Percentiles rank a stretch among this genome's conserved stretches.
These are phyloP conservation scores for Phytophthora fragariae DNA, from an alignment of 352 stramenopile genomes.

Conservation along the genomic window DNA sequence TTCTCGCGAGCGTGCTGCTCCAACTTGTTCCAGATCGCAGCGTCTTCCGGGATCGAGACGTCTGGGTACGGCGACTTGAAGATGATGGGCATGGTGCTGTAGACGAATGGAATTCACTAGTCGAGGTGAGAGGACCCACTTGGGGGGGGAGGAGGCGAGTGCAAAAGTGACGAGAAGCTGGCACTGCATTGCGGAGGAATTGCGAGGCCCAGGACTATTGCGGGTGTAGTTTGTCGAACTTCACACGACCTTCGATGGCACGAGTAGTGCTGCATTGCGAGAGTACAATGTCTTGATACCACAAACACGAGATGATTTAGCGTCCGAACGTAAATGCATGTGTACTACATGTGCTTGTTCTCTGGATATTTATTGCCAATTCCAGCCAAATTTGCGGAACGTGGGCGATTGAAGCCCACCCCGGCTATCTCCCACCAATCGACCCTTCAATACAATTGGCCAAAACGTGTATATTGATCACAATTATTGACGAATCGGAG, in stretches of 20 bases:
- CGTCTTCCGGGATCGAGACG: conserved; percentile 39
- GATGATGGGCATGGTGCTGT: conserved; percentile 37
- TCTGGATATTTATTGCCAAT: too few relatives aligned
- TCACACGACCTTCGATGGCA: not conserved
- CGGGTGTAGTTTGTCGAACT: not conserved
- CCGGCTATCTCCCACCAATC: too few relatives aligned
- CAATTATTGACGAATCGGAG: too few relatives aligned
- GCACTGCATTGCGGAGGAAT: not conserved
- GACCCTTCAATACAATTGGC: too few relatives aligned
- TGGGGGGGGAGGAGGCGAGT: conserved; percentile 14
- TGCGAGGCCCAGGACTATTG: not conserved
- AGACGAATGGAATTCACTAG: conserved; percentile 13
- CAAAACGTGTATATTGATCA: too few relatives aligned
- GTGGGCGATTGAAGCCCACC: too few relatives aligned
- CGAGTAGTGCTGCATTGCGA: not conserved
- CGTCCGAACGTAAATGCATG: not conserved
- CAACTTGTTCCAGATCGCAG: conserved; percentile 52
- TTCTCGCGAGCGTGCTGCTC: conserved; percentile 42
- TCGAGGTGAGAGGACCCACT: not conserved
- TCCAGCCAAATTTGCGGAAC: too few relatives aligned
- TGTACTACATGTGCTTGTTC: too few relatives aligned
- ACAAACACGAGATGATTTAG: not conserved
- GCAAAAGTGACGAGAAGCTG: conserved; percentile 23
- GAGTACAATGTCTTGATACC: not conserved
- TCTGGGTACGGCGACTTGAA: conserved; percentile 48